Base-by-base conservation (phyloP, 1,139 yeast genomes). In the Pichia sp. region DNA sequence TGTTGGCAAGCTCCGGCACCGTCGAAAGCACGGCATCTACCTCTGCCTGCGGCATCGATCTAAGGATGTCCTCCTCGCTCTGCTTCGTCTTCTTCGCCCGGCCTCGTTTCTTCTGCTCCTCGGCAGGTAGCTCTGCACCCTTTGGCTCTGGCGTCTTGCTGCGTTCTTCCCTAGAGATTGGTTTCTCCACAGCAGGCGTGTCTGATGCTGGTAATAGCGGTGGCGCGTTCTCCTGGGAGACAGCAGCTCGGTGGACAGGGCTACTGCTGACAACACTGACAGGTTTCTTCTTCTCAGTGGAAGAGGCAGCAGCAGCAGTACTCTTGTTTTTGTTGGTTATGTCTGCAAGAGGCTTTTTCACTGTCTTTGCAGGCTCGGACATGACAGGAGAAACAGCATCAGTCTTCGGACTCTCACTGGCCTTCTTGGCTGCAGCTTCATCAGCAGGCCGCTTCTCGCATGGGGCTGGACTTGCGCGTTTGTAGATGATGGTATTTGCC, bases 1-100 rank as follows among this genome's bases (percentile, higher is more conserved):
- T 73, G 55, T 82, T 85, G 1, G 72, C 74, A 40, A 80, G 61
- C 51, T 77, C 76, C 5, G 71, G 63, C 42, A 82, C 67, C n/a
- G 52, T 53, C 8, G 53, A 31, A 13, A 68, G 56, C 6, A 62
- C 51, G 3, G 38, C 32, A 0, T 55, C 55, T 5, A 67, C 56
- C 47, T 66, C 65, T 10, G 51, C 59, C 10, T 52, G 50, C n/a
- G 63, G 51, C 57, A 61, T 57, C 23, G 51, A 58, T 43, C 50
- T 62, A 23, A 59, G 51, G 44, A 26, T 49, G 41, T 56, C 58
- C 34, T 57, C 61, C 47, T 60, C 61, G 3, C 51, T 56, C 48
- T 56, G 47, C 44, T 54, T 52, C 10, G 36, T 42, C 42, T 57
- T 59, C 54, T 46, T 56, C 54, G 57, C 59, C 50, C 57, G 50